A percentile compares a stretch with the other conserved stretches of the same genome.
These are phyloP conservation scores for Gnomoniopsis smithogilvyi DNA, from an alignment of 2,329 filamentous ascomycete genomes.

Conservation along the genomic window DNA sequence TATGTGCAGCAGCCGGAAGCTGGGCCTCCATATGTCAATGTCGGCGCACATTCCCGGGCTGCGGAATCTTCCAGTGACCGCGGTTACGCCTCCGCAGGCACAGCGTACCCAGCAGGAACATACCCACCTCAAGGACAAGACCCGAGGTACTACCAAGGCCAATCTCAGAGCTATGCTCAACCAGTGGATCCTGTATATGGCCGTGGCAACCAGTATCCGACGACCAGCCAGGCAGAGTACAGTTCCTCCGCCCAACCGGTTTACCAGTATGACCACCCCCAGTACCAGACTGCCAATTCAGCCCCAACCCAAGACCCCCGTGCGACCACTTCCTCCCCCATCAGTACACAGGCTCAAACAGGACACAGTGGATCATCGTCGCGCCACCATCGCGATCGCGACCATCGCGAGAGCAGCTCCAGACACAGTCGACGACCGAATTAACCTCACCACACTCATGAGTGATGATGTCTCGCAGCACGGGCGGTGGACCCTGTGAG, in stretches of 20 bases:
- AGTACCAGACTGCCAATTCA: background rate
- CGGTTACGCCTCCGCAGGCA: background rate
- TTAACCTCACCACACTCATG: conserved; percentile 21
- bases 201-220: conserved; percentile 56
- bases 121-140: conserved; percentile 3
- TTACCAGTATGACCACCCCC: conserved; percentile 18
- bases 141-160: conserved; percentile 26
- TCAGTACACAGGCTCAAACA: conserved; percentile 20
- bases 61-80: conserved; percentile 4
- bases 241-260: conserved; percentile 15
- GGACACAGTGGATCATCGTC: conserved; percentile 18
- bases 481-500: conserved; percentile 14
- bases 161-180: conserved; percentile 34
- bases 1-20: background rate
- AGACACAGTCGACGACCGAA: conserved; percentile 17
- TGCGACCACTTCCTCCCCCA: conserved; percentile 14
- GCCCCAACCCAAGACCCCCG: conserved; percentile 2
- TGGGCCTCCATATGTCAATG: conserved; percentile 3
- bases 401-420: conserved; percentile 9
- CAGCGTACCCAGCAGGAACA: background rate
- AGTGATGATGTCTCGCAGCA: conserved; percentile 17
- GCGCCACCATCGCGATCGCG: conserved; percentile 15
- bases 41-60: background rate
- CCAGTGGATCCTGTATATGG: conserved; percentile 53
- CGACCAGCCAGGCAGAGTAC: conserved; percentile 22